Evolutionary conservation across 2,329 filamentous ascomycete species (phyloP).

Genomic region (Penicillium sp.): DNA sequence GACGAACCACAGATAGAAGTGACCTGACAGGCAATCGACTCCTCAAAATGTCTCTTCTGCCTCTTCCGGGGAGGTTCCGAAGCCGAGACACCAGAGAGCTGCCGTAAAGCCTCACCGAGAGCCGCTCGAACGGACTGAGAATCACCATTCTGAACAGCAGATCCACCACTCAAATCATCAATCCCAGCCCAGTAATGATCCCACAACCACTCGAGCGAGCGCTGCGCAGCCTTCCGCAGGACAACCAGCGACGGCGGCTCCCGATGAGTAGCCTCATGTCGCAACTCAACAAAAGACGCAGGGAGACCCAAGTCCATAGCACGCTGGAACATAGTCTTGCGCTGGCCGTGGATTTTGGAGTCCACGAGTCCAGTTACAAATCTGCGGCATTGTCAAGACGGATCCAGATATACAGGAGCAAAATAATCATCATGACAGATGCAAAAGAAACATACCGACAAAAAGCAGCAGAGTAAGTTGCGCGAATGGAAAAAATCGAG

Average conservation of each 20-base stretch:
- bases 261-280: constrained; percentile 87
- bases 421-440: too few relatives aligned
- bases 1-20: constrained; percentile 26
- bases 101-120: constrained; percentile 18
- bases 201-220: constrained; percentile 81
- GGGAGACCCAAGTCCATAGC: constrained; percentile 40
- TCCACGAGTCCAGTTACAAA: constrained; percentile 45
- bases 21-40: constrained; percentile 22
- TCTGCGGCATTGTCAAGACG: constrained; percentile 18
- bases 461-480: constrained; percentile 43
- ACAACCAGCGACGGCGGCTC: constrained; percentile 71
- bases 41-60: constrained; percentile 23
- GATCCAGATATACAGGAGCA: too few relatives aligned
- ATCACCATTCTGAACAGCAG: constrained; percentile 9
- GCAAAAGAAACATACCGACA: constrained; percentile 41
- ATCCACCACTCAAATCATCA: constrained; percentile 22
- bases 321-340: constrained; percentile 43
- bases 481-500: constrained; percentile 42
- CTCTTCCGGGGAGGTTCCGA: constrained; percentile 26
- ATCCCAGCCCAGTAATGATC: constrained; percentile 70
- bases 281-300: constrained; percentile 76
- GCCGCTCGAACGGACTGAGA: constrained; percentile 14
- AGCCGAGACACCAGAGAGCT: constrained; percentile 8
- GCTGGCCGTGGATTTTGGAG: constrained; percentile 38
- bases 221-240: constrained; percentile 61